Evolutionary conservation across 2,329 filamentous ascomycete genomes (phyloP).

Genomic region (Epichloe glyceriae): DNA sequence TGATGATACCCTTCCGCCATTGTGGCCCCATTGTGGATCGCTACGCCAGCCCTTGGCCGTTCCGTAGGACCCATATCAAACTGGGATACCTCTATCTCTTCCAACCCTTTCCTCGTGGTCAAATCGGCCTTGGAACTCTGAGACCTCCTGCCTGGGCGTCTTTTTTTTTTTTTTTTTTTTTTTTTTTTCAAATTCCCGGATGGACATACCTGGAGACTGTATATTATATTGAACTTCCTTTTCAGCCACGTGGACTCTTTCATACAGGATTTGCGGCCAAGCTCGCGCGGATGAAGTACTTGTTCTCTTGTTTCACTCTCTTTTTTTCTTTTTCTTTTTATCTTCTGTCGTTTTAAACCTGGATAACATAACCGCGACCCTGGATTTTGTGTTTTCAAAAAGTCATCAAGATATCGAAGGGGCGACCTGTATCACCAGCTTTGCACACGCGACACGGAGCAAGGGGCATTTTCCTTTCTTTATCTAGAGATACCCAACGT

Average conservation of each 20-base stretch:
- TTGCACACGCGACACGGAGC: slow-evolving; percentile 13
- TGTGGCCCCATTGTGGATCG: neutral
- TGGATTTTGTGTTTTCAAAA: slow-evolving; percentile 12
- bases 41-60: neutral
- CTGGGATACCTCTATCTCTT: neutral
- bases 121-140: neutral
- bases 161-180: neutral
- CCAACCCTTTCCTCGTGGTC: neutral
- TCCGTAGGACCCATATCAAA: neutral
- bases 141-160: neutral
- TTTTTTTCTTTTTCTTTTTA: neutral
- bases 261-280: slow-evolving; percentile 1
- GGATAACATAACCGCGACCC: slow-evolving; percentile 5
- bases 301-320: neutral
- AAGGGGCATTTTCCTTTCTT: slow-evolving; percentile 18
- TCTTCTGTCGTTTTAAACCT: neutral
- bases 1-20: slow-evolving; percentile 20
- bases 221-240: slow-evolving; percentile 4
- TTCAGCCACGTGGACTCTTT: slow-evolving; percentile 9
- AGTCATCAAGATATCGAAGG: slow-evolving; percentile 7
- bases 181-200: neutral
- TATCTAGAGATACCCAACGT: slow-evolving; percentile 25
- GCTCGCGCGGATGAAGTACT: neutral
- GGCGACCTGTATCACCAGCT: slow-evolving; percentile 22
- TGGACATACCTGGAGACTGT: slow-evolving; percentile 5